Conservation (phyloP, 2,329 filamentous ascomycete genomes). For the Arachnomyces sp. region DNA sequence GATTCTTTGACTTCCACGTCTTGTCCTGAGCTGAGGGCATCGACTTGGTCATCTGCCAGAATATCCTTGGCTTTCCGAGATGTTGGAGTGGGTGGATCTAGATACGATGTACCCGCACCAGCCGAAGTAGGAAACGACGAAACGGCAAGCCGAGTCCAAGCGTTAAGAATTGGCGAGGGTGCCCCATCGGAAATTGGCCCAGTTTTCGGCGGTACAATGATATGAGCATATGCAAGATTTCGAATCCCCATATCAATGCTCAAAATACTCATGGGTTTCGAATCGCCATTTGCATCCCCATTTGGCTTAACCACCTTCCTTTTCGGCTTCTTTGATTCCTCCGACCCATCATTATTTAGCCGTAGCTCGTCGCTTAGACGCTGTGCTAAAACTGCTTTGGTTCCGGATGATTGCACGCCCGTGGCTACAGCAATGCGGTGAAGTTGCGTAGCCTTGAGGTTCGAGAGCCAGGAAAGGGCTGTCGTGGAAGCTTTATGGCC, state of each 20-base stretch:
- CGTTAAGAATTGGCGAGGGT: slow-evolving; percentile 21
- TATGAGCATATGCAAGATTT: slow-evolving; percentile 67
- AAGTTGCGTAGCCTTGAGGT: slow-evolving; percentile 46
- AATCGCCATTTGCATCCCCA: too few species aligned
- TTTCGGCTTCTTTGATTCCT: not conserved
- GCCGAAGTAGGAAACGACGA: slow-evolving; percentile 16
- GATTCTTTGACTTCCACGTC: slow-evolving; percentile 28
- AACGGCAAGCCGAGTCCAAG: slow-evolving; percentile 36
- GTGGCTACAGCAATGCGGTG: slow-evolving; percentile 53
- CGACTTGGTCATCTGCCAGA: too few species aligned
- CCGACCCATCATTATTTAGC: slow-evolving; percentile 9
- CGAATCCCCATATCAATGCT: slow-evolving; percentile 80
- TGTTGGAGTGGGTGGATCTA: not conserved
- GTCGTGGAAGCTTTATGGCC: not conserved
- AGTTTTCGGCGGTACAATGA: slow-evolving; percentile 31
- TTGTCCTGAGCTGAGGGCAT: not conserved
- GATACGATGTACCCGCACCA: not conserved
- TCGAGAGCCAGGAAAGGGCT: slow-evolving; percentile 23
- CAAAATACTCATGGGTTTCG: slow-evolving; percentile 45
- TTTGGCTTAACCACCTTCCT: slow-evolving; percentile 1
- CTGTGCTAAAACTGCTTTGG: slow-evolving; percentile 48
- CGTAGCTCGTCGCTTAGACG: slow-evolving; percentile 35
- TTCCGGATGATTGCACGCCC: slow-evolving; percentile 52
- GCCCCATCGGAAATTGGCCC: not conserved
- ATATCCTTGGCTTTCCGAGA: slow-evolving; percentile 5